Evolutionary conservation across 345 rosid species (phyloP).

Genomic region (Corchorus olitorius): DNA sequence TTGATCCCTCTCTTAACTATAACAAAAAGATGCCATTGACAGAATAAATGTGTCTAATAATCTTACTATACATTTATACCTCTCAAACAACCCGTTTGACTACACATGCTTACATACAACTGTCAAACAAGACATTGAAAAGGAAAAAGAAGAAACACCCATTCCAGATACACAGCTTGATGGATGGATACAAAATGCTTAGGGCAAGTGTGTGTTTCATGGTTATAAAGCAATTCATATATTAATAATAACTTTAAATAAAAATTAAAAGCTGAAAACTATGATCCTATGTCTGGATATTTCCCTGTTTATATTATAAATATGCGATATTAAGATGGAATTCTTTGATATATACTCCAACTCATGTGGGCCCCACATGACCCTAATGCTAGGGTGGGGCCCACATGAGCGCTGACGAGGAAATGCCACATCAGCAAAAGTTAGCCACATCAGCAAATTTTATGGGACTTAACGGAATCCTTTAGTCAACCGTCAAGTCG

Average conservation of each 20-base stretch:
- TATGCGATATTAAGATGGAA: not conserved
- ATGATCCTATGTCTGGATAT: not conserved
- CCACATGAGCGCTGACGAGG: too few relatives aligned
- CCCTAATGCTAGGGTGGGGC: too few relatives aligned
- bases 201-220: not conserved
- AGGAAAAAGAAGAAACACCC: not conserved
- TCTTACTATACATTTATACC: too few relatives aligned
- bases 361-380: too few relatives aligned
- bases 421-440: too few relatives aligned
- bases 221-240: not conserved
- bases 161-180: not conserved
- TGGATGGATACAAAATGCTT: not conserved
- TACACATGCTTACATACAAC: not conserved
- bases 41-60: not conserved
- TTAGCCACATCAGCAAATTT: too few relatives aligned
- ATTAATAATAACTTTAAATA: not conserved
- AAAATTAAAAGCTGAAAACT: not conserved
- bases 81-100: not conserved
- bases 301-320: not conserved
- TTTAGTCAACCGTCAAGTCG: too few relatives aligned
- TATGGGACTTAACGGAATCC: too few relatives aligned
- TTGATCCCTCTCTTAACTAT: not conserved
- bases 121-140: not conserved
- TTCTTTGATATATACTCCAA: not conserved
- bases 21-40: not conserved